Evolutionary conservation across 1,139 yeast genomes (phyloP).

Genomic region (Saccharomyces pastorianus): DNA sequence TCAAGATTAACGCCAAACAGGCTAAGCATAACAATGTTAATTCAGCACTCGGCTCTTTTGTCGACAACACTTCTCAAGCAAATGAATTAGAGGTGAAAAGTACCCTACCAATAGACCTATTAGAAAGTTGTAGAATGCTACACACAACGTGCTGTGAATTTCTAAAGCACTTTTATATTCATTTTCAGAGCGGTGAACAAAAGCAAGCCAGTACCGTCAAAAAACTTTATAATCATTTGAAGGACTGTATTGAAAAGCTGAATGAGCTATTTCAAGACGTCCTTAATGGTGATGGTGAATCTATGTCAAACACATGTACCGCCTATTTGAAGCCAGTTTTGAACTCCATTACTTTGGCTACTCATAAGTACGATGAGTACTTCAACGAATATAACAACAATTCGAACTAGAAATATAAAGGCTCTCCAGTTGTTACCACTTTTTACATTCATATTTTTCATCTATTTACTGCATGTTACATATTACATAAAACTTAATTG

Average conservation of each 20-base stretch:
- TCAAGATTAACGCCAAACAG: conserved; percentile 50
- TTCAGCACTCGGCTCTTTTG: conserved; percentile 22
- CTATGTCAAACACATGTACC: conserved; percentile 20
- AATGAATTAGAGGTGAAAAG: conserved; percentile 23
- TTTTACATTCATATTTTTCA: not conserved
- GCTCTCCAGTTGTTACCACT: not conserved
- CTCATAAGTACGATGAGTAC: conserved; percentile 22
- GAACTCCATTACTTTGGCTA: conserved; percentile 23
- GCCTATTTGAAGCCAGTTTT: conserved; percentile 25
- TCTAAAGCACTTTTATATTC: conserved; percentile 61
- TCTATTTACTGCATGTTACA: not conserved
- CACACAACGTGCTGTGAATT: conserved; percentile 68
- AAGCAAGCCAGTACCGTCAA: conserved; percentile 41
- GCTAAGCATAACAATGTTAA: conserved; percentile 39
- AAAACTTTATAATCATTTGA: conserved; percentile 41
- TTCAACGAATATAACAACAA: not conserved
- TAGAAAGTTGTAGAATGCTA: conserved; percentile 41
- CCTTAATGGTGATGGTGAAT: conserved; percentile 24
- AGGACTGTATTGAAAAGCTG: conserved; percentile 34
- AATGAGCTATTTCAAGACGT: conserved; percentile 26
- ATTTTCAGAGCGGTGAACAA: conserved; percentile 51
- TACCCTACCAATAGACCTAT: conserved; percentile 24
- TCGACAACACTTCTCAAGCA: conserved; percentile 13
- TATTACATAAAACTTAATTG: not conserved
- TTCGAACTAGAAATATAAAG: not conserved